Conservation (phyloP, 257 asterid genomes). For the Solanum virginianum region DNA sequence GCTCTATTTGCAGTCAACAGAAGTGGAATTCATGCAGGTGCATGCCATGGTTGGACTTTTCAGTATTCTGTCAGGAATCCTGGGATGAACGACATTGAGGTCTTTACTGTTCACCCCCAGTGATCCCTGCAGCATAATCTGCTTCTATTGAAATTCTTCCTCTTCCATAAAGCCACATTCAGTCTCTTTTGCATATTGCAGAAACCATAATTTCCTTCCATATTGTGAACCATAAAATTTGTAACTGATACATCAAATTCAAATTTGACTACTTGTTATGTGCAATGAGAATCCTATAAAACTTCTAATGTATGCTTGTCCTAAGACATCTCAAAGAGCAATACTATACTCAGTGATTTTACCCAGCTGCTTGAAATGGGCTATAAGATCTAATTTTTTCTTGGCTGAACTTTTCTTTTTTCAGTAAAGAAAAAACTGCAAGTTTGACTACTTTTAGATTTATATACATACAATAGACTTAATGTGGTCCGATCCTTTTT, state of each 20-base stretch:
- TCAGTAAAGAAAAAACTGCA: background rate
- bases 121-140: background rate
- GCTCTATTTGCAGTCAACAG: conserved; percentile 69
- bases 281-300: background rate
- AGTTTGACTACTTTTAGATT: background rate
- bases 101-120: conserved; percentile 39
- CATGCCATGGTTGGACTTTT: conserved; percentile 96
- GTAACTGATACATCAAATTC: background rate
- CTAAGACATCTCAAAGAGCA: background rate
- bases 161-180: background rate
- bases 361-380: background rate
- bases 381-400: background rate
- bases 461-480: background rate
- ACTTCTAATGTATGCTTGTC: background rate
- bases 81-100: conserved; percentile 49
- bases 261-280: background rate
- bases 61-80: conserved; percentile 75
- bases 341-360: background rate
- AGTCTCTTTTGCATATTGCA: background rate
- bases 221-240: background rate
- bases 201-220: background rate
- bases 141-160: background rate
- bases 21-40: conserved; percentile 76
- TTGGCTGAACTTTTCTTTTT: background rate
- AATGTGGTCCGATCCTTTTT: background rate